Conservation (phyloP, 225 moss, liverwort and hornwort species). For the Polytrichum formosum region DNA sequence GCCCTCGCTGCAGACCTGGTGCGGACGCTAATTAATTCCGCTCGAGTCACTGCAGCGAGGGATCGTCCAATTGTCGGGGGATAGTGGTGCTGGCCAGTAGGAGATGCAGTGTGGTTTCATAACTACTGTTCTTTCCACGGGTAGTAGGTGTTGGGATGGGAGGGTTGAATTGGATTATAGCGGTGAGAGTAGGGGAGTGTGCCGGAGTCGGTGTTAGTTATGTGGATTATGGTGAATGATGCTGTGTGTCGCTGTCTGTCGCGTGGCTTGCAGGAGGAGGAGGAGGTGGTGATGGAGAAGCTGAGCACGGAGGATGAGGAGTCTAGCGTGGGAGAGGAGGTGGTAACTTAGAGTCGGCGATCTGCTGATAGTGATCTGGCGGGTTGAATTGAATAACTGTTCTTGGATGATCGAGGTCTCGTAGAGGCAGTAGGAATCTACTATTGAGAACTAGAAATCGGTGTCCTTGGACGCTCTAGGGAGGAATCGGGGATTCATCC, state of each 20-base stretch:
- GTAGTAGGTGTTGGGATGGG: not conserved
- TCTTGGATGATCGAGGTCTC: not conserved
- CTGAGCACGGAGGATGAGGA: not conserved
- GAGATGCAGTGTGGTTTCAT: not conserved
- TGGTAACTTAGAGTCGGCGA: not conserved
- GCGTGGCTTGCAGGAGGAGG: not conserved
- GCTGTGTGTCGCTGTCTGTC: not conserved
- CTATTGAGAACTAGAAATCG: too few species aligned
- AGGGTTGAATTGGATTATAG: not conserved
- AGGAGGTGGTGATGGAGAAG: not conserved
- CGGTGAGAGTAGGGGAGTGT: not conserved
- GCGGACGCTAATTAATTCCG: too few species aligned
- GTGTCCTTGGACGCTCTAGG: not conserved
- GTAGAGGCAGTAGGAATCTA: not conserved
- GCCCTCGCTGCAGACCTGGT: too few species aligned
- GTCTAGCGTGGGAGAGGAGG: not conserved
- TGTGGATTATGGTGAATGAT: not conserved
- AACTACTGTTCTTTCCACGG: not conserved
- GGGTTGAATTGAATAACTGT: not conserved
- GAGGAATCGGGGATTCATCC: not conserved
- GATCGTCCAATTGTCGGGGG: too few species aligned
- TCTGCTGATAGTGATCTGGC: too few species aligned
- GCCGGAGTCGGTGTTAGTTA: not conserved
- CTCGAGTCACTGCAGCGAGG: too few species aligned
- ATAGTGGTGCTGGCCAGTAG: too few species aligned